Evolutionary conservation across 1,139 yeast genomes (phyloP).

Genomic region (Geotrichum siamense): DNA sequence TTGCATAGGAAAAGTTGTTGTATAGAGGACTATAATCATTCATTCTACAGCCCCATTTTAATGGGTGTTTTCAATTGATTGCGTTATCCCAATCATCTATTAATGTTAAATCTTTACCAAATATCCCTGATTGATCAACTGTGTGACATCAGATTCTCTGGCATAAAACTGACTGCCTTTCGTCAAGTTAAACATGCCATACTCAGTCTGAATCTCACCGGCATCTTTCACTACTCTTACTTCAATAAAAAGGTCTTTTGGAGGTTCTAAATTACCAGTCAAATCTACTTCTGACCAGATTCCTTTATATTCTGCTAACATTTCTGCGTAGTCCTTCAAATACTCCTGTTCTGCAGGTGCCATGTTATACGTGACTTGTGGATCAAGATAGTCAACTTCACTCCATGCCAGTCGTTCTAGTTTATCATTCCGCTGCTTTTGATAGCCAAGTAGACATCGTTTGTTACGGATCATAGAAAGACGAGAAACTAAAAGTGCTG

Average conservation of each 20-base stretch:
- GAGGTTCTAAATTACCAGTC: conserved; percentile 83
- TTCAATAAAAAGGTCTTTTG: conserved; percentile 83
- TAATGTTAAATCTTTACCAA: conserved; percentile 55
- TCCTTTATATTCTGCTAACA: conserved; percentile 70
- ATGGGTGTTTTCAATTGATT: no score
- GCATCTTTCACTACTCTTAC: conserved; percentile 91
- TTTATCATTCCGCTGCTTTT: conserved; percentile 59
- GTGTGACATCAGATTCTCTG: conserved; percentile 85
- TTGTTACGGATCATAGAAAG: conserved; percentile 80
- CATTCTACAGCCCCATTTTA: no score
- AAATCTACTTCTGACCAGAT: conserved; percentile 79
- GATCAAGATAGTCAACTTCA: conserved; percentile 34
- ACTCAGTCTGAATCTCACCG: conserved; percentile 95
- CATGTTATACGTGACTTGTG: conserved; percentile 43
- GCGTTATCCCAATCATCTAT: no score
- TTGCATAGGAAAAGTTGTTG: no score
- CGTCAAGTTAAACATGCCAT: conserved; percentile 91
- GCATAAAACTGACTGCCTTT: conserved; percentile 94
- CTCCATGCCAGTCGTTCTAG: conserved; percentile 71
- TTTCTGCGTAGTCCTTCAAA: conserved; percentile 58
- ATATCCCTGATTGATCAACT: conserved; percentile 91
- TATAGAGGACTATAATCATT: no score
- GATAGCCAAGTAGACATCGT: conserved; percentile 80
- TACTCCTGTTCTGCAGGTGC: conserved; percentile 80
- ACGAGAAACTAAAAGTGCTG: conserved; percentile 76